Conservation (phyloP, 1,139 yeast species). For the Yamadazyma atlantica region DNA sequence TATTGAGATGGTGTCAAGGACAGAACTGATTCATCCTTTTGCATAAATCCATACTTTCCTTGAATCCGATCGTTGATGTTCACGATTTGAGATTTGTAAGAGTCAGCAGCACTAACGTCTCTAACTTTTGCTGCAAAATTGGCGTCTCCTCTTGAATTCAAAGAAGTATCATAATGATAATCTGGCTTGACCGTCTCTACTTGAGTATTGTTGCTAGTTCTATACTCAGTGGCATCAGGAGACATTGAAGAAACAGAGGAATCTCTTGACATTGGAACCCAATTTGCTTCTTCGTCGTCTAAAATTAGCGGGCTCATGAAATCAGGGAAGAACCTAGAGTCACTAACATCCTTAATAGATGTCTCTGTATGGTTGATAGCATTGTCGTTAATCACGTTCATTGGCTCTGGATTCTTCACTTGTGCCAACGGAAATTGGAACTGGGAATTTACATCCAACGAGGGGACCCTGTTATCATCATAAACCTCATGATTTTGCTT, state of each 20-base stretch:
- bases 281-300: slow-evolving; percentile 36
- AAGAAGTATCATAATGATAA: slow-evolving; percentile 3
- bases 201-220: background rate
- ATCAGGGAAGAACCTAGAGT: background rate
- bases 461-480: slow-evolving; percentile 8
- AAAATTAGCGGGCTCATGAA: slow-evolving; percentile 15
- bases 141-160: slow-evolving; percentile 11
- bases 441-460: slow-evolving; percentile 19
- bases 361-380: slow-evolving; percentile 3
- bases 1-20: slow-evolving; percentile 33
- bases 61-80: slow-evolving; percentile 12
- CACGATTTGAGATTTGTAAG: slow-evolving; percentile 14
- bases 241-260: slow-evolving; percentile 11
- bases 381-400: slow-evolving; percentile 5
- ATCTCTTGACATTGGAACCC: slow-evolving; percentile 26
- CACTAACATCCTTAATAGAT: slow-evolving; percentile 10
- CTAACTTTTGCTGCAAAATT: slow-evolving; percentile 10
- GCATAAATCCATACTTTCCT: background rate
- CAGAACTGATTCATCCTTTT: slow-evolving; percentile 21
- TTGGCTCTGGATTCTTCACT: slow-evolving; percentile 2
- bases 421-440: slow-evolving; percentile 15
- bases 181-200: background rate
- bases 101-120: slow-evolving; percentile 17
- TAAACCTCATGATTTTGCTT: slow-evolving; percentile 4
- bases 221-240: background rate